Conservation (phyloP, 768 basidiomycete genomes). For the Clavaria fumosa region DNA sequence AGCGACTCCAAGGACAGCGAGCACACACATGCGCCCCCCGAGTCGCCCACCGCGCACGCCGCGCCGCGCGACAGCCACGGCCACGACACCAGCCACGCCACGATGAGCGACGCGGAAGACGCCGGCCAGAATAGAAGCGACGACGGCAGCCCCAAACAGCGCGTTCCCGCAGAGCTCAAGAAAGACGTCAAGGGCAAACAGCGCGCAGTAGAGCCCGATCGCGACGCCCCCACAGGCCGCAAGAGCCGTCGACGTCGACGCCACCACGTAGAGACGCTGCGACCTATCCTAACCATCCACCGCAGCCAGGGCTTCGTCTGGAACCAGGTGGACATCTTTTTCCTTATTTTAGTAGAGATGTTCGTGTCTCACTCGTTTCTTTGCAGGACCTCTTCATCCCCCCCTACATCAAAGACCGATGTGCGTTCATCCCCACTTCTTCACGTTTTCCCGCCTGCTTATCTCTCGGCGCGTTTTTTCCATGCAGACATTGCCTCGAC, state of each 20-base stretch:
- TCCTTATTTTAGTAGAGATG: neutral
- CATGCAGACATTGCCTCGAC: constrained; percentile 63
- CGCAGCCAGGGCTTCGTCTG: constrained; percentile 81
- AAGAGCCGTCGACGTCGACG: constrained; percentile 40
- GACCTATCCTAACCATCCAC: constrained; percentile 78
- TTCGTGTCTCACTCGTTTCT: constrained; percentile 6
- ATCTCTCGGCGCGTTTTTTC: constrained; percentile 1
- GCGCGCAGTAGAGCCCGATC: constrained; percentile 55
- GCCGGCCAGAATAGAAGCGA: too few relatives aligned
- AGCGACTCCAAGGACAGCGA: constrained; percentile 12
- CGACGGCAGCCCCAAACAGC: constrained; percentile 22
- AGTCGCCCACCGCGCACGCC: constrained; percentile 14
- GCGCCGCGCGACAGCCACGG: constrained; percentile 21
- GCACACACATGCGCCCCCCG: constrained; percentile 16
- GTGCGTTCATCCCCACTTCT: constrained; percentile 31
- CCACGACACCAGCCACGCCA: too few relatives aligned
- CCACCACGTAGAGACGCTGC: constrained; percentile 41
- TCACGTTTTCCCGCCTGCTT: neutral
- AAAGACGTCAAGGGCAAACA: constrained; percentile 71
- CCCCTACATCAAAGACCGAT: constrained; percentile 82
- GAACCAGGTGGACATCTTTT: constrained; percentile 58
- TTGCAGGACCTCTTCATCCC: constrained; percentile 71
- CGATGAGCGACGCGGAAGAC: constrained; percentile 45
- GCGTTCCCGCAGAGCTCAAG: constrained; percentile 26
- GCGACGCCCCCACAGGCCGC: constrained; percentile 28